Evolutionary conservation across 306 rosid species (phyloP).

Genomic region (Fagus crenata): DNA sequence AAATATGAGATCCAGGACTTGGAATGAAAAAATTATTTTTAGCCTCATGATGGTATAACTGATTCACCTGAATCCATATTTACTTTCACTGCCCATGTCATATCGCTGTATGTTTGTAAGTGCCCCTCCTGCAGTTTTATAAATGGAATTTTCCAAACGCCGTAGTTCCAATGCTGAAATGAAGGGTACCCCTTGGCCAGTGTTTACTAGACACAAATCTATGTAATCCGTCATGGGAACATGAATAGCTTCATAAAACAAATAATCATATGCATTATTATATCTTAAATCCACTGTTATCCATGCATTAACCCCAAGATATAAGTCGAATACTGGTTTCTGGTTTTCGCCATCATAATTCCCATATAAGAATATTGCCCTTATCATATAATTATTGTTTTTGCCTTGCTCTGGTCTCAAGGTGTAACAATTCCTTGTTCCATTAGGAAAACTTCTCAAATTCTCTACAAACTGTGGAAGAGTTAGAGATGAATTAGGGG

Average conservation of each 20-base stretch:
- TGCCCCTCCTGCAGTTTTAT: slow-evolving; percentile 4
- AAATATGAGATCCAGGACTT: too few species aligned
- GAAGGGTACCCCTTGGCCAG: slow-evolving; percentile 43
- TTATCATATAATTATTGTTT: slow-evolving; percentile 40
- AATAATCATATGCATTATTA: too few species aligned
- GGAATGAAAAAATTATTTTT: too few species aligned
- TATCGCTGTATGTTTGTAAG: neutral
- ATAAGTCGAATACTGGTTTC: slow-evolving; percentile 31
- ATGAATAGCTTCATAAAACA: slow-evolving; percentile 28
- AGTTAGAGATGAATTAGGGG: too few species aligned
- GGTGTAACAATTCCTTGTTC: slow-evolving; percentile 50
- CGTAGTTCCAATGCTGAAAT: slow-evolving; percentile 49
- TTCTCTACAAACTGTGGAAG: slow-evolving; percentile 5
- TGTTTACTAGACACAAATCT: slow-evolving; percentile 44
- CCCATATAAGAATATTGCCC: slow-evolving; percentile 43
- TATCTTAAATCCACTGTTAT: neutral
- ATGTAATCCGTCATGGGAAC: slow-evolving; percentile 28
- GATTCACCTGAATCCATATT: slow-evolving; percentile 19
- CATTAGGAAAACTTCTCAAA: slow-evolving; percentile 49
- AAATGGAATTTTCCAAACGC: slow-evolving; percentile 16
- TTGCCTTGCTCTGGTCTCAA: slow-evolving; percentile 35
- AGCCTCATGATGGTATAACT: neutral
- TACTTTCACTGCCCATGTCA: slow-evolving; percentile 37
- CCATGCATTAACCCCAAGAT: slow-evolving; percentile 50
- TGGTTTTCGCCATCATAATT: slow-evolving; percentile 40